A percentile compares a stretch with the other conserved stretches of the same genome.
Conservation (phyloP, 306 rosid species). For the Dryas octopetala region DNA sequence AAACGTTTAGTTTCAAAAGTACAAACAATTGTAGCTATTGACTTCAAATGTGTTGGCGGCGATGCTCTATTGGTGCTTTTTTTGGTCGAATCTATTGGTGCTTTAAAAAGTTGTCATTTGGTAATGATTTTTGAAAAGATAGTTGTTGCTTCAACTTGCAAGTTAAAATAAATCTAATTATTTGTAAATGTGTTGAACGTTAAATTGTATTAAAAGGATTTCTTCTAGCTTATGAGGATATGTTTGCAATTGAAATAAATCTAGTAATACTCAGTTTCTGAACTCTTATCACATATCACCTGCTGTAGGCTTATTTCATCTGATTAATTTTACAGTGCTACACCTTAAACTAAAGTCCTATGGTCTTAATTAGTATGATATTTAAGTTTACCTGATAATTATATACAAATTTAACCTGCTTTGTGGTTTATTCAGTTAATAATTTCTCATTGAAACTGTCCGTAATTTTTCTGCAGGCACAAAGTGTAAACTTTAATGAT, state of each 20-base stretch:
- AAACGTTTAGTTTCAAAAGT: neutral
- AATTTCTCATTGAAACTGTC: conserved; percentile 16
- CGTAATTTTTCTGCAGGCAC: conserved; percentile 48
- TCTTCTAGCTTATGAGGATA: neutral
- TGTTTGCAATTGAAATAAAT: neutral
- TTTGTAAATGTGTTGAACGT: neutral
- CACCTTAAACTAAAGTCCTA: neutral
- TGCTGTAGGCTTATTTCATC: neutral
- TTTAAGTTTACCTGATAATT: conserved; percentile 11
- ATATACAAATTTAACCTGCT: conserved; percentile 12
- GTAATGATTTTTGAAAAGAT: neutral
- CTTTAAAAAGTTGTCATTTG: neutral
- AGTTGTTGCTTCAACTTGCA: neutral
- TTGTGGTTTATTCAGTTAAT: conserved; percentile 17
- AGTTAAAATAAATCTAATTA: neutral
- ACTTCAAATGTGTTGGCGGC: neutral
- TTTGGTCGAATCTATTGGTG: no score
- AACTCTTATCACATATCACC: neutral
- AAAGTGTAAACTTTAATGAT: conserved; percentile 45
- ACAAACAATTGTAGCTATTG: neutral
- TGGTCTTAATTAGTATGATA: neutral
- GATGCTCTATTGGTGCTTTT: neutral
- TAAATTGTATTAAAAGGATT: neutral
- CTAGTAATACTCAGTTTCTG: neutral
- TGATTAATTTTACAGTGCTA: neutral